These are phyloP conservation scores for Colletotrichum sp. DNA, from an alignment of 2,329 filamentous ascomycete species.

Conservation along the genomic window DNA sequence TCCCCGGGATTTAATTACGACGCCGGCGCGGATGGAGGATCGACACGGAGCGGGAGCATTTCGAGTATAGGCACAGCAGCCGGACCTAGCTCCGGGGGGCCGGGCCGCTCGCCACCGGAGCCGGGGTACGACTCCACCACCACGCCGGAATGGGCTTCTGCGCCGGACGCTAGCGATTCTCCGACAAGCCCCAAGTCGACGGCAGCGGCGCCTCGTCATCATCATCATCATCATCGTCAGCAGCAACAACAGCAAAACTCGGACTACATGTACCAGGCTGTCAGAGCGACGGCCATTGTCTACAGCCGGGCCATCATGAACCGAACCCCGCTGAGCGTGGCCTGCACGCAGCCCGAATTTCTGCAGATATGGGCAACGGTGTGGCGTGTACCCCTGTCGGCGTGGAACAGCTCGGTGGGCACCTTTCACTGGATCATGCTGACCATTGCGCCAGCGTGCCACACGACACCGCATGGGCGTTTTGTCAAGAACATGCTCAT, in stretches of 20 bases:
- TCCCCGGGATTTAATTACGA: not conserved
- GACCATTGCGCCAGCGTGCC: conserved; percentile 43
- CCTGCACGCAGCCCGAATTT: conserved; percentile 44
- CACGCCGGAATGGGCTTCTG: conserved; percentile 1
- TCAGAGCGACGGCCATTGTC: conserved; percentile 50
- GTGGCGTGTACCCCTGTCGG: conserved; percentile 50
- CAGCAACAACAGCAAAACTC: conserved; percentile 22
- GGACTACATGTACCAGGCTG: conserved; percentile 51
- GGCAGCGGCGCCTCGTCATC: not conserved
- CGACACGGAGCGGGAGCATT: not conserved
- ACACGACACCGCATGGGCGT: conserved; percentile 41
- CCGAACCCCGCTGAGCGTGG: conserved; percentile 43
- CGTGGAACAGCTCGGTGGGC: conserved; percentile 51
- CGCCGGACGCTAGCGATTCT: not conserved
- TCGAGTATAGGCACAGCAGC: not conserved
- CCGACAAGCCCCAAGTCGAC: not conserved
- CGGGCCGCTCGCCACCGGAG: not conserved
- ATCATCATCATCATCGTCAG: not conserved
- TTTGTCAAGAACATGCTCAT: conserved; percentile 51
- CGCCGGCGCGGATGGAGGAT: not conserved
- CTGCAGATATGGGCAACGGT: conserved; percentile 48
- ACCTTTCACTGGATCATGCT: conserved; percentile 54
- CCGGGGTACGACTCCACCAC: conserved; percentile 15
- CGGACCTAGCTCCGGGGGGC: not conserved
- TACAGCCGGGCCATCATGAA: conserved; percentile 50